Base-by-base conservation (phyloP, 164 flowering plant species). In the Pachysandra terminalis region DNA sequence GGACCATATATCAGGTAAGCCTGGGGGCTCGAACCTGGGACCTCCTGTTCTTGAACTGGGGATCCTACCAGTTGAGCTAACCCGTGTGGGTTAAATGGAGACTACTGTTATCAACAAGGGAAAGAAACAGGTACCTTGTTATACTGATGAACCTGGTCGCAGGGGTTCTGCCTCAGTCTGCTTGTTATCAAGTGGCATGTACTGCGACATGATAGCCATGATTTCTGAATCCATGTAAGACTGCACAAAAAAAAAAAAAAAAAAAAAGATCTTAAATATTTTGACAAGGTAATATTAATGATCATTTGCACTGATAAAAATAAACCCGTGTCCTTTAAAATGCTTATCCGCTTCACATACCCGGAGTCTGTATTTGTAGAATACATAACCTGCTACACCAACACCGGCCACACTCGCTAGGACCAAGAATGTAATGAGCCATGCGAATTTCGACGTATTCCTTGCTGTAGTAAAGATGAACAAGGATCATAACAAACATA, bases 171-270 rank as follows among this genome's bases (percentile, higher is more conserved):
- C 76, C 54, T 82, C 91, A 9, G 60, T 75, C 0, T 85, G 78
- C 7, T 85, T 82, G 75, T 73, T 85, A 76, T 93, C 98, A 5
- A 93, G 85, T 0, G 96, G 96, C 98, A 93, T 93, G 82, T 93
- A 89, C 68, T 93, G 98, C 13, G 98, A 85, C 98, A 93, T 93
- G 66, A 93, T 93, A 12, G 98, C 88, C 96, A 90, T 89, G 65
- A 93, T 86, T 82, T 93, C 96, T 1, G 96, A 81, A 78, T 93
- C 96, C 98, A 93, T 93, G 81, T 90, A 90, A 54, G 98, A 85
- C 96, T 93, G 85, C 77, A 32, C 82, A 66, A 48, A 25, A 26
- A 32, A 25, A 28, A 7, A 32, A 32, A 32, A 3, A 32, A 40
- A 32, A 22, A 40, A 24, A 5, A n/a, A 14, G 12, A 59, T 49